Evolutionary conservation across 2,329 filamentous ascomycete genomes (phyloP), one percentile per base, ranked within the genome.

Genomic region (Monilinia fructicola): DNA sequence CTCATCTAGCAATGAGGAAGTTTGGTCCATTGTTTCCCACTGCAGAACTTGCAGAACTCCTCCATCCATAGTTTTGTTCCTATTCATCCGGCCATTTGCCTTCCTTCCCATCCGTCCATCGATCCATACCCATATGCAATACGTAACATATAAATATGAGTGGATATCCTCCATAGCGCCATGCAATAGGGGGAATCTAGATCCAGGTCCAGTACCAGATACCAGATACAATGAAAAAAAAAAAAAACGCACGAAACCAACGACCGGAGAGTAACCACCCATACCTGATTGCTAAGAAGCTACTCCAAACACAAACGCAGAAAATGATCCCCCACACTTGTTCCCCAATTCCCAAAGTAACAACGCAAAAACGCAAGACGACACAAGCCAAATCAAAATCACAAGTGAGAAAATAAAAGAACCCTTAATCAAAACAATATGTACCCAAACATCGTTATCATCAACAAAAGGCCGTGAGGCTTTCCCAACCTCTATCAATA

Each of bases 391-490:
- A 65, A 59, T 42, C 23, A 50, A 50, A 48, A 44, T 16, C 38
- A 48, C 16, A 59, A 62, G 52, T 3, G 9, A 50, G 18, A 28
- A 66, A 60, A 28, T n/a, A 26, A 11, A 21, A 54, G 31, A 54
- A 56, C 16, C 31, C 35, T 21, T 38, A 31, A 60, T 60, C 44
- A 60, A 65, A 65, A 56, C 31, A 23, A 50, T 54, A 67, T 65
- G 44, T 67, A 67, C 54, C 35, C 46, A 58, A 58, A 62, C 53
- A 53, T 62, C 60, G 56, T 67, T 42, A 59, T 59, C 66, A 54
- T 53, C 48, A 66, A 66, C 44, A 59, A 65, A 64, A 52, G 28
- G 54, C 62, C 54, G 11, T 31, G 46, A 67, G 66, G 66, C 54
- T 54, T 58, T 58, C 26, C 38, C 44, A 58, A n/a, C 44, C 46